A percentile compares a stretch with the other conserved stretches of the same genome.
phyloP scores from a whole-genome alignment of 1,284 basidiomycete genomes.

The Wallemia mellicola region DNA sequence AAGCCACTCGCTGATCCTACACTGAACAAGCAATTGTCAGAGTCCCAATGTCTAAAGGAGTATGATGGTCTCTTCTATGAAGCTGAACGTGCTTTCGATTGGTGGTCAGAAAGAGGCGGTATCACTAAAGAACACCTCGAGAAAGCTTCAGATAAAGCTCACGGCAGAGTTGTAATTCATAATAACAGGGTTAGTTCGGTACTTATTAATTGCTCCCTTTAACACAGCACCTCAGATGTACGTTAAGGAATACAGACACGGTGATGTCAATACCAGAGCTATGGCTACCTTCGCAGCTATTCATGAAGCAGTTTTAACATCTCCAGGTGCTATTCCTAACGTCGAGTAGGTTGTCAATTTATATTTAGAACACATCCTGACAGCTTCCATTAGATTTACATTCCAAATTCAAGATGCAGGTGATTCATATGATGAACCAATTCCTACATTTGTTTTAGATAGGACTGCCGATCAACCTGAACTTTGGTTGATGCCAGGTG shows the following conservation, averaged over 20 bases:
- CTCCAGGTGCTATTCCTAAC: slow-evolving; percentile 13
- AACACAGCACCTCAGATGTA: slow-evolving; percentile 9
- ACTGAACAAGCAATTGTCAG: not conserved
- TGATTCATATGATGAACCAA: slow-evolving; percentile 3
- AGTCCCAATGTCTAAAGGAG: not conserved
- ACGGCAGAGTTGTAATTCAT: slow-evolving; percentile 12
- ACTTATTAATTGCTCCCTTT: not conserved
- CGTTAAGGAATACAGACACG: slow-evolving; percentile 12
- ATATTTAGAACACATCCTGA: not conserved
- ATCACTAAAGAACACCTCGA: slow-evolving; percentile 12
- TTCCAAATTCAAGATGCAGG: slow-evolving; percentile 12
- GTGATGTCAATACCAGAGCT: slow-evolving; percentile 9
- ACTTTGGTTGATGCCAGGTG: slow-evolving; percentile 15
- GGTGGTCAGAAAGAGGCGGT: slow-evolving; percentile 10
- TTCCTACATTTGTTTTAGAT: slow-evolving; percentile 9
- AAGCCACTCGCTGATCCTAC: not conserved
- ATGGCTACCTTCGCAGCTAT: slow-evolving; percentile 10
- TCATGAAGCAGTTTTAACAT: slow-evolving; percentile 11
- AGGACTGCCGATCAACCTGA: slow-evolving; percentile 8
- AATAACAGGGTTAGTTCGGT: slow-evolving; percentile 11
- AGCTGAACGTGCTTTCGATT: slow-evolving; percentile 12
- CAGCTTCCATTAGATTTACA: slow-evolving; percentile 10
- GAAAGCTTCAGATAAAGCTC: slow-evolving; percentile 10
- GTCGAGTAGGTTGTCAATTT: slow-evolving; percentile 9
- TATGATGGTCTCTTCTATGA: slow-evolving; percentile 13